These are phyloP conservation scores for Paecilomyces niveus DNA, from an alignment of 2,329 filamentous ascomycete species.

Conservation along the genomic window DNA sequence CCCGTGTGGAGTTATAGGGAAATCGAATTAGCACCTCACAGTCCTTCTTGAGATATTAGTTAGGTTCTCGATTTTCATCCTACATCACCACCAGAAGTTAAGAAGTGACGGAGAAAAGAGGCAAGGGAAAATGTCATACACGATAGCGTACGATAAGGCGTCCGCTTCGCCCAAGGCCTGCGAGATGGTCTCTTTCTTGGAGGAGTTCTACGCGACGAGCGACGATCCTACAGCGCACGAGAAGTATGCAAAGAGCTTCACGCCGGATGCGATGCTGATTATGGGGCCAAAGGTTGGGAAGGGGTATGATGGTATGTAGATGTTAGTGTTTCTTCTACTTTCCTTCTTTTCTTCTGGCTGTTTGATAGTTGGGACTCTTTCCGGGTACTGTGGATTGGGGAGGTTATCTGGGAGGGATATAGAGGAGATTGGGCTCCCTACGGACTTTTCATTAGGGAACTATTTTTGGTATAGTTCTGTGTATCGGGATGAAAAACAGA, in stretches of 20 bases:
- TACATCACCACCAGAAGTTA: neutral
- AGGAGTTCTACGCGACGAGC: conserved; percentile 30
- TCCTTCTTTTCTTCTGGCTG: neutral
- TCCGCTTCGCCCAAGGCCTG: conserved; percentile 16
- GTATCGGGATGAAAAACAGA: neutral
- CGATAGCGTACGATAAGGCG: conserved; percentile 18
- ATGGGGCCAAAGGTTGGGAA: conserved; percentile 30
- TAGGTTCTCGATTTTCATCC: neutral
- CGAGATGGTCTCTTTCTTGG: conserved; percentile 24
- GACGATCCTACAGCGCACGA: conserved; percentile 28
- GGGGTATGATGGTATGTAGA: conserved; percentile 22
- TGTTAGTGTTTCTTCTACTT: neutral
- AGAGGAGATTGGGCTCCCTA: neutral
- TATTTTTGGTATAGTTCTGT: no score
- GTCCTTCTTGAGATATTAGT: neutral
- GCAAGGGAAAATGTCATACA: conserved; percentile 23
- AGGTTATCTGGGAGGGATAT: neutral
- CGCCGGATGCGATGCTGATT: conserved; percentile 27
- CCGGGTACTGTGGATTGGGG: neutral
- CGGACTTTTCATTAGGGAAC: neutral
- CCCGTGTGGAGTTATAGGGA: no score
- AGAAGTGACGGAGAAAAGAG: no score
- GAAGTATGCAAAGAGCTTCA: conserved; percentile 28
- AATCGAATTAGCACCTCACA: neutral
- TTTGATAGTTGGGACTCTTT: neutral